These are phyloP conservation scores for Saccharomyces hybrid DNA, from an alignment of 1,139 yeast genomes.

Conservation along the genomic window DNA sequence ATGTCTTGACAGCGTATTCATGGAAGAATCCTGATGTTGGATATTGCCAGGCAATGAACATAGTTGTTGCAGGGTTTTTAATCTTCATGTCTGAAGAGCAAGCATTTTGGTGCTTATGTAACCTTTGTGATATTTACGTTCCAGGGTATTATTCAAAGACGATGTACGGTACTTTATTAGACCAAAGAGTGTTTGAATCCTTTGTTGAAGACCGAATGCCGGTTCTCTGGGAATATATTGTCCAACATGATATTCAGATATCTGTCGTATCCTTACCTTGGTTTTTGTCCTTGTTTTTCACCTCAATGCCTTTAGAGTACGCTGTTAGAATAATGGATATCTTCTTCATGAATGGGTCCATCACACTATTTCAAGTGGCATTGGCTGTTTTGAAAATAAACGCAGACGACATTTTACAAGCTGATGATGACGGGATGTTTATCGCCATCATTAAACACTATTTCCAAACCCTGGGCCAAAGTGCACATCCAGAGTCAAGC, in stretches of 20 bases:
- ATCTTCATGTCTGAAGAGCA: conserved; percentile 96
- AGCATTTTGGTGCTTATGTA: conserved; percentile 86
- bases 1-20: conserved; percentile 87
- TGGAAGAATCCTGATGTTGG: conserved; percentile 98
- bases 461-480: conserved; percentile 68
- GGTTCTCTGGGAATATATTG: conserved; percentile 73
- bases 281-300: conserved; percentile 85
- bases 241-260: conserved; percentile 76
- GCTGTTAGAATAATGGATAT: conserved; percentile 90
- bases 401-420: conserved; percentile 70
- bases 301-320: conserved; percentile 89
- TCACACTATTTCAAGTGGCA: conserved; percentile 86
- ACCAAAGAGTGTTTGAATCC: conserved; percentile 88
- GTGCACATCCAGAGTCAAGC: conserved; percentile 68
- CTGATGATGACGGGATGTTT: conserved; percentile 89
- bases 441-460: conserved; percentile 77
- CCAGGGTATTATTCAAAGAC: conserved; percentile 97
- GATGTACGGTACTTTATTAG: conserved; percentile 93
- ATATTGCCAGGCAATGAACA: conserved; percentile 98
- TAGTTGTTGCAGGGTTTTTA: conserved; percentile 86
- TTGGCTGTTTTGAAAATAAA: conserved; percentile 78
- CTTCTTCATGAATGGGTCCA: conserved; percentile 84
- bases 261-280: conserved; percentile 93
- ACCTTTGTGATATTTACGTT: conserved; percentile 74
- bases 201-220: conserved; percentile 89